Evolutionary conservation across 257 asterid species (phyloP).

Genomic region (Linderniella brevidens): DNA sequence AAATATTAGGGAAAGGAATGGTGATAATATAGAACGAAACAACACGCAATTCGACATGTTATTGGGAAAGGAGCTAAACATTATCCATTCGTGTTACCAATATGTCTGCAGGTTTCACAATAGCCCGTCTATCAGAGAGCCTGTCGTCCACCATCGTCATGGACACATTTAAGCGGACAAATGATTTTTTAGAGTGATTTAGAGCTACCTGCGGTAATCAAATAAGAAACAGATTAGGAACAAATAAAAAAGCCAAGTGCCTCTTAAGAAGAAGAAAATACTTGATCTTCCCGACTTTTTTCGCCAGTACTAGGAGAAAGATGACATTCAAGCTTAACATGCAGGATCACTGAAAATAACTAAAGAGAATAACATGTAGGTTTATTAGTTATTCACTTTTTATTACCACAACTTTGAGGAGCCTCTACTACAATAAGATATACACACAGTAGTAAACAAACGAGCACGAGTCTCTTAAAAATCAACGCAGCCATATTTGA

Average conservation of each 20-base stretch:
- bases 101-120: constrained; percentile 62
- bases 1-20: constrained; percentile 12
- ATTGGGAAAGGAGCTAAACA: neutral
- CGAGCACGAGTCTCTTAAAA: too few species aligned
- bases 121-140: constrained; percentile 16
- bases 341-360: too few species aligned
- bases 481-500: too few species aligned
- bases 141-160: constrained; percentile 52
- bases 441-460: too few species aligned
- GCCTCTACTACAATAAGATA: too few species aligned
- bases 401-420: too few species aligned
- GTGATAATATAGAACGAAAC: neutral
- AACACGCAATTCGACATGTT: constrained; percentile 1
- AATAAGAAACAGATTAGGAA: constrained; percentile 1
- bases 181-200: constrained; percentile 18
- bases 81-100: constrained; percentile 31
- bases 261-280: neutral
- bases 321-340: too few species aligned
- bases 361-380: too few species aligned
- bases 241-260: neutral
- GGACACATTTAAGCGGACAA: constrained; percentile 20
- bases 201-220: constrained; percentile 22
- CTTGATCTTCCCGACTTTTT: too few species aligned
- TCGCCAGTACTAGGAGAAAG: too few species aligned
- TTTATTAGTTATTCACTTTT: too few species aligned